These are phyloP conservation scores for Sedum album DNA, from an alignment of 164 flowering plant genomes.

Conservation along the genomic window DNA sequence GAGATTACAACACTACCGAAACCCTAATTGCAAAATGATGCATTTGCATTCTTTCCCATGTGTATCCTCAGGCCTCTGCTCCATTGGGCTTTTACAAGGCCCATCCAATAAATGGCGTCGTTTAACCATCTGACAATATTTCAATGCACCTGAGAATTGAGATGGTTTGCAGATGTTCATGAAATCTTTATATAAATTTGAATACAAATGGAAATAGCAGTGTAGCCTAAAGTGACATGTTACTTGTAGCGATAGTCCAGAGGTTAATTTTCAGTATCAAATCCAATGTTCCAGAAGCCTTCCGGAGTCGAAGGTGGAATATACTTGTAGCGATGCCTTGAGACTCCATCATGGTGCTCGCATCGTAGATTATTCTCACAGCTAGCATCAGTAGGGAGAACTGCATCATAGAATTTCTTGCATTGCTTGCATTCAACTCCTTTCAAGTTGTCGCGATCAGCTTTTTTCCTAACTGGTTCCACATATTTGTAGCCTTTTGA, in stretches of 20 bases:
- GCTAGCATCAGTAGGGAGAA: slow-evolving; percentile 40
- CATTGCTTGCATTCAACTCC: slow-evolving; percentile 94
- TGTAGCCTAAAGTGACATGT: too few species aligned
- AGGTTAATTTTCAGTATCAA: slow-evolving; percentile 53
- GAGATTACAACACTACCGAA: neutral
- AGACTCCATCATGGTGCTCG: slow-evolving; percentile 92
- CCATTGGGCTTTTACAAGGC: too few species aligned
- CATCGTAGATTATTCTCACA: slow-evolving; percentile 38
- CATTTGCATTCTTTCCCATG: too few species aligned
- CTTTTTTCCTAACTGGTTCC: slow-evolving; percentile 80
- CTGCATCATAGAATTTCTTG: slow-evolving; percentile 92
- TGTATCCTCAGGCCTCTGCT: too few species aligned
- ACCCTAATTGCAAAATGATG: too few species aligned
- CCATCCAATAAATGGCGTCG: too few species aligned
- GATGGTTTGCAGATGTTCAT: too few species aligned
- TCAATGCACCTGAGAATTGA: too few species aligned
- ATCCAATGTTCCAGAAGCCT: slow-evolving; percentile 99
- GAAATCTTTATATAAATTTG: too few species aligned
- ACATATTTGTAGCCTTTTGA: slow-evolving; percentile 53
- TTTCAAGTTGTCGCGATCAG: slow-evolving; percentile 68
- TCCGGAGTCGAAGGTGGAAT: slow-evolving; percentile 90
- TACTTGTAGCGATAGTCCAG: too few species aligned
- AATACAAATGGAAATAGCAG: too few species aligned
- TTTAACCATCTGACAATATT: too few species aligned
- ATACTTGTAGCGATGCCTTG: slow-evolving; percentile 85